Evolutionary conservation across 2,329 filamentous ascomycete species (phyloP).

Genomic region (Paecilomyces sp.): DNA sequence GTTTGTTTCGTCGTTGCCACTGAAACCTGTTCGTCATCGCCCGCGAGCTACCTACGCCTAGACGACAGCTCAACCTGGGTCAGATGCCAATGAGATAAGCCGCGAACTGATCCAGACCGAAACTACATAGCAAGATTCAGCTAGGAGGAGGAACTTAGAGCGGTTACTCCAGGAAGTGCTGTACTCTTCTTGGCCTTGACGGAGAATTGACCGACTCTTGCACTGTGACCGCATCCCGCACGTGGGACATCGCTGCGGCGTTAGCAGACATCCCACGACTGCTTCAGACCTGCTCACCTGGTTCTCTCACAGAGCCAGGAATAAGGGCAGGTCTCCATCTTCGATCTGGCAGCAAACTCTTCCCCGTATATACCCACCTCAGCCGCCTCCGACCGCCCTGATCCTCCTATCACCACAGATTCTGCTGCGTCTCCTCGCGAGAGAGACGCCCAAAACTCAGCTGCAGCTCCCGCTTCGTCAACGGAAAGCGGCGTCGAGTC

Average conservation of each 20-base stretch:
- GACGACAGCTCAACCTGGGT: neutral
- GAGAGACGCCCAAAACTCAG: conserved; percentile 13
- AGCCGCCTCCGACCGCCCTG: conserved; percentile 61
- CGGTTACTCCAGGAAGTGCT: neutral
- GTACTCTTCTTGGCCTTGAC: neutral
- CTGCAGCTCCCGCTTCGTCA: conserved; percentile 11
- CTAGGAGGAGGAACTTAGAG: neutral
- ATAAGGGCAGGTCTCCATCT: conserved; percentile 39
- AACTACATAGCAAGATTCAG: neutral
- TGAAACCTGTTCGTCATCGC: neutral
- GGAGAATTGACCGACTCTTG: neutral
- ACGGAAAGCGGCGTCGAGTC: conserved; percentile 13
- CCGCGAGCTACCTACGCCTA: neutral
- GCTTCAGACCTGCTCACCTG: conserved; percentile 36
- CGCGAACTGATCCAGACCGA: neutral
- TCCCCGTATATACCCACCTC: conserved; percentile 51
- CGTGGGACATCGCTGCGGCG: neutral
- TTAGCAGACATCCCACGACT: neutral
- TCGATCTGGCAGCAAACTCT: conserved; percentile 69
- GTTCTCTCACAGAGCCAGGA: conserved; percentile 37
- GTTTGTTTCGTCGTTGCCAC: neutral
- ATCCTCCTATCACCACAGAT: conserved; percentile 48
- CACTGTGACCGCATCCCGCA: neutral
- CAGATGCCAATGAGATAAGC: neutral
- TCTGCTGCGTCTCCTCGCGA: conserved; percentile 40